A percentile compares a stretch with the other conserved stretches of the same genome.
Conservation (phyloP, 768 basidiomycete genomes). For the Boletales sp. region DNA sequence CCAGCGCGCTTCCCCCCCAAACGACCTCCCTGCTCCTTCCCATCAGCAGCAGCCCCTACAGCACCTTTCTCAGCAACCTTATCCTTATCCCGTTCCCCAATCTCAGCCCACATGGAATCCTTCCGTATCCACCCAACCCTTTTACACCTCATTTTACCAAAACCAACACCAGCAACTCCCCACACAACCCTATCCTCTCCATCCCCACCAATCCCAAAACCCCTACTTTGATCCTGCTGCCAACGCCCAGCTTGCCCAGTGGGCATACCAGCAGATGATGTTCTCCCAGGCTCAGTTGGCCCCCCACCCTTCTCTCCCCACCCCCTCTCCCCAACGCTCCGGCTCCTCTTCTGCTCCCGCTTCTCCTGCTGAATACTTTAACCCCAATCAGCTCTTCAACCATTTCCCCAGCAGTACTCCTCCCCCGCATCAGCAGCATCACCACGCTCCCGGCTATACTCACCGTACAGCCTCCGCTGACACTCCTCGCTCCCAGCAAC, state of each 20-base stretch:
- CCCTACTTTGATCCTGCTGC: slow-evolving; percentile 74
- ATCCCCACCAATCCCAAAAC: slow-evolving; percentile 41
- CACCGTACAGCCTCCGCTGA: slow-evolving; percentile 36
- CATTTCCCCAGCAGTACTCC: slow-evolving; percentile 71
- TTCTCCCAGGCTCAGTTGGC: slow-evolving; percentile 54
- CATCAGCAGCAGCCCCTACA: slow-evolving; percentile 24
- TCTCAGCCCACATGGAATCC: slow-evolving; percentile 70
- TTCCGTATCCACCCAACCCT: slow-evolving; percentile 62
- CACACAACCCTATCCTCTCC: slow-evolving; percentile 45
- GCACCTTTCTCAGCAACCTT: slow-evolving; percentile 36
- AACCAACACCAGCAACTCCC: slow-evolving; percentile 58
- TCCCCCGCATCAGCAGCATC: slow-evolving; percentile 52
- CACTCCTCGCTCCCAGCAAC: slow-evolving; percentile 18
- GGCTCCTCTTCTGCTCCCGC: slow-evolving; percentile 35
- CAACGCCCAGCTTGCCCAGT: slow-evolving; percentile 75
- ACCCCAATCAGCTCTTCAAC: slow-evolving; percentile 58
- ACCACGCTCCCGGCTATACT: slow-evolving; percentile 33
- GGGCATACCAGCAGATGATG: slow-evolving; percentile 93
- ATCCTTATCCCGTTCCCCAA: slow-evolving; percentile 69
- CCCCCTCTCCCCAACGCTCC: slow-evolving; percentile 32
- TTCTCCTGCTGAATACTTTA: slow-evolving; percentile 51
- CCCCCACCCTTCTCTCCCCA: slow-evolving; percentile 23
- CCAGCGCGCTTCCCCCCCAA: slow-evolving; percentile 60
- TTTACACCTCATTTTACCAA: slow-evolving; percentile 78
- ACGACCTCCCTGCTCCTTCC: slow-evolving; percentile 40